Conservation (phyloP, 371 early-diverging fungal genomes). For the Parasitella parasitica region DNA sequence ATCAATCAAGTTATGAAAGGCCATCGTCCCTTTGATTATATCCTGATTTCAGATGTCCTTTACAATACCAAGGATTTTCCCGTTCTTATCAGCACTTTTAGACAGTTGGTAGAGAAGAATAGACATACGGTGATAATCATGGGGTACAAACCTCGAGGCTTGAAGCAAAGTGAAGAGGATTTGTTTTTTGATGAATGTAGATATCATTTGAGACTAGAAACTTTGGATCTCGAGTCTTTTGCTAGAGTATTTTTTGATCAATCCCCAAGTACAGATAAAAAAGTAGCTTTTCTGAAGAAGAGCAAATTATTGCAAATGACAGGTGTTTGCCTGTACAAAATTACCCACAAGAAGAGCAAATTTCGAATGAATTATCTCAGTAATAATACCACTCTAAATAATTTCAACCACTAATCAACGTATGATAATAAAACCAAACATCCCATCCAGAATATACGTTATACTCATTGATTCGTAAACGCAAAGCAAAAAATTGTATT, state of each 20-base stretch:
- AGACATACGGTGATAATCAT: constrained; percentile 43
- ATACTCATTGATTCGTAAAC: too few relatives aligned
- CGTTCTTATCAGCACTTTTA: constrained; percentile 28
- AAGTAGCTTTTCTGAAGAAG: background rate
- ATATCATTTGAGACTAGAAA: background rate
- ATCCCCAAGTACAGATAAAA: background rate
- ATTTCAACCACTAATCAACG: background rate
- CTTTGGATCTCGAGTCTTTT: background rate
- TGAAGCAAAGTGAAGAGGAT: constrained; percentile 37
- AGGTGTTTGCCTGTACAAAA: background rate
- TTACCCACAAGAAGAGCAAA: background rate
- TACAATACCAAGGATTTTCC: constrained; percentile 41
- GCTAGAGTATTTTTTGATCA: background rate
- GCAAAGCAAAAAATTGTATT: too few relatives aligned
- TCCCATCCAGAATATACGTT: too few relatives aligned
- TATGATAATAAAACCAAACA: too few relatives aligned
- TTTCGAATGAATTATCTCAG: background rate
- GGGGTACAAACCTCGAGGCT: constrained; percentile 57
- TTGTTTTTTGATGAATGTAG: constrained; percentile 42
- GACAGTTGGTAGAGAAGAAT: background rate
- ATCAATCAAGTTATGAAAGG: background rate
- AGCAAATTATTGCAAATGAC: background rate
- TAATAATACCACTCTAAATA: background rate
- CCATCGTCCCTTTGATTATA: constrained; percentile 24
- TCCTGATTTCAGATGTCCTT: constrained; percentile 53